Evolutionary conservation across 768 basidiomycete genomes (phyloP).

Genomic region (Phaeotremella fagi): DNA sequence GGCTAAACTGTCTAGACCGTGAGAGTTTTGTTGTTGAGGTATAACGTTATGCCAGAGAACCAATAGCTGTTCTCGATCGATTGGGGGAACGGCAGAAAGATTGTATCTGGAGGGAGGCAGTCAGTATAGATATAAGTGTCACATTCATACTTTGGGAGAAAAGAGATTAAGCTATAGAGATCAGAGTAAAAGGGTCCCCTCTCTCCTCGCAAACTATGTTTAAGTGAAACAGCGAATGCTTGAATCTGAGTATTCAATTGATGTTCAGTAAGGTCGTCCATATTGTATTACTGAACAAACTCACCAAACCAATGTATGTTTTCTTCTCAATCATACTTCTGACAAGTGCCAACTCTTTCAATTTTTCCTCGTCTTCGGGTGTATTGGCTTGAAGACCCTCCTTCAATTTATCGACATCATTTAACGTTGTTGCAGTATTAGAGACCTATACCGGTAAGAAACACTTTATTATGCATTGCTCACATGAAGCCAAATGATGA

Average conservation of each 20-base stretch:
- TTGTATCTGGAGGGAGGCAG: slow-evolving; percentile 4
- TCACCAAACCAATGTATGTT: slow-evolving; percentile 64
- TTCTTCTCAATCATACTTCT: slow-evolving; percentile 66
- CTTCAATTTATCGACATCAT: slow-evolving; percentile 9
- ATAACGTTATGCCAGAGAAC: slow-evolving; percentile 34
- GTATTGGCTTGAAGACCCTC: slow-evolving; percentile 1
- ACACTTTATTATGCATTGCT: slow-evolving; percentile 55
- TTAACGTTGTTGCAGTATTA: slow-evolving; percentile 14
- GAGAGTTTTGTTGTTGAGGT: slow-evolving; percentile 26
- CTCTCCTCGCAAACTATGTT: slow-evolving; percentile 60
- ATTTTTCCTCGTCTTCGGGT: too few relatives aligned
- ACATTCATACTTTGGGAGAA: slow-evolving; percentile 55
- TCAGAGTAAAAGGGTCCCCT: slow-evolving; percentile 68
- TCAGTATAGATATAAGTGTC: too few relatives aligned
- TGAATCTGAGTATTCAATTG: slow-evolving; percentile 53
- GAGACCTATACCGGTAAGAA: slow-evolving; percentile 21
- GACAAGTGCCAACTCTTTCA: slow-evolving; percentile 21
- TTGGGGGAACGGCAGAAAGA: slow-evolving; percentile 27
- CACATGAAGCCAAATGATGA: slow-evolving; percentile 52
- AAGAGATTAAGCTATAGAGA: slow-evolving; percentile 64
- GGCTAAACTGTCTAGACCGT: slow-evolving; percentile 18
- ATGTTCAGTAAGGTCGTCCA: neutral
- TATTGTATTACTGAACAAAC: slow-evolving; percentile 12
- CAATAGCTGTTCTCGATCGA: slow-evolving; percentile 30
- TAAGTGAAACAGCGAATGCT: slow-evolving; percentile 64